A percentile compares a stretch with the other conserved stretches of the same genome.
Conservation (phyloP, 129 eudicot species). For the Glebionis coronaria region DNA sequence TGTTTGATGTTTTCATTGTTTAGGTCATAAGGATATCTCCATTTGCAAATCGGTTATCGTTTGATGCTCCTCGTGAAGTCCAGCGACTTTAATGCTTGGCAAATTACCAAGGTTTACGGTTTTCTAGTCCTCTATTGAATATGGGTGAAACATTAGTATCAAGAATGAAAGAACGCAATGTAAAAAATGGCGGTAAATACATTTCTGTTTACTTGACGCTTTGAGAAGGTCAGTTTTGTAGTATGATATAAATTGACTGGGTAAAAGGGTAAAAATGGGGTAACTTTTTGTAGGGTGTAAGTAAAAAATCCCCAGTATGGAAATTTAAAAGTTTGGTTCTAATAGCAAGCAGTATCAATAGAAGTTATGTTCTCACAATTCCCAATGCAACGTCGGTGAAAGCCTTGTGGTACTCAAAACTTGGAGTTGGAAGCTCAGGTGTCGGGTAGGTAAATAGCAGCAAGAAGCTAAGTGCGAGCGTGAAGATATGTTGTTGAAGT, state of each 20-base stretch:
- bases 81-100: slow-evolving; percentile 92
- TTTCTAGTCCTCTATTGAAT: slow-evolving; percentile 63
- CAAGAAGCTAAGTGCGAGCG: no score
- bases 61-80: slow-evolving; percentile 93
- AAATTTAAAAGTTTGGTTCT: no score
- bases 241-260: neutral
- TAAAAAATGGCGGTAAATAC: slow-evolving; percentile 63
- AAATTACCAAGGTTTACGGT: slow-evolving; percentile 85
- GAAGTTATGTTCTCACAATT: no score
- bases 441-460: no score
- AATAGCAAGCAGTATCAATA: no score
- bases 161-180: slow-evolving; percentile 85
- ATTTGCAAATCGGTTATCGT: slow-evolving; percentile 91
- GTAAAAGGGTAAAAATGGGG: neutral
- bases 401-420: no score
- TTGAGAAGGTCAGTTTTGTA: slow-evolving; percentile 75
- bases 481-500: no score
- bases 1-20: no score
- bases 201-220: slow-evolving; percentile 95
- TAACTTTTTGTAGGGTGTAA: neutral
- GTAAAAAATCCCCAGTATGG: no score
- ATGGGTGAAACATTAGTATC: slow-evolving; percentile 76
- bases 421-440: no score
- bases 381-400: no score
- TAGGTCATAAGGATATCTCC: slow-evolving; percentile 97